phyloP scores from a whole-genome alignment of 768 basidiomycete species.

The Clathrus columnatus region DNA sequence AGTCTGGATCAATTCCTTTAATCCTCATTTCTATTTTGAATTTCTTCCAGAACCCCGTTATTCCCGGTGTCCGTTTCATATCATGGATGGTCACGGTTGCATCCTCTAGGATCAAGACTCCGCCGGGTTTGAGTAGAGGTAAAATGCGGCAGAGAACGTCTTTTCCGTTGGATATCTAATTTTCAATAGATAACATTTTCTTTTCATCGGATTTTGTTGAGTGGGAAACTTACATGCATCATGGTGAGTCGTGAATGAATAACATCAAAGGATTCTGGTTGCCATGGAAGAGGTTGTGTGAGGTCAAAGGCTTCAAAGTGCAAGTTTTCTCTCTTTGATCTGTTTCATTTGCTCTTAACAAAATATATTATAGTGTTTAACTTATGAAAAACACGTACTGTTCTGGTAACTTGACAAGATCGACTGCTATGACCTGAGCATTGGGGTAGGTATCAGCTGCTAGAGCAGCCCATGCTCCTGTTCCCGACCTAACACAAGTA shows the following conservation, averaged over 20 bases:
- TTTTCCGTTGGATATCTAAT: slow-evolving; percentile 15
- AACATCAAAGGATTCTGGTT: slow-evolving; percentile 18
- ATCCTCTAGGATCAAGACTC: slow-evolving; percentile 19
- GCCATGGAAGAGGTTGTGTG: slow-evolving; percentile 17
- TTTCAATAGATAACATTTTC: neutral
- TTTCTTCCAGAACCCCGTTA: neutral
- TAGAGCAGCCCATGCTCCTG: neutral
- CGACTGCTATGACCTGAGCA: neutral
- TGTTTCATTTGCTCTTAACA: slow-evolving; percentile 13
- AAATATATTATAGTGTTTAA: neutral
- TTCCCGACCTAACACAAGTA: neutral
- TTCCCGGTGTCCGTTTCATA: neutral
- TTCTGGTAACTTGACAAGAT: neutral
- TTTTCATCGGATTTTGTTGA: neutral
- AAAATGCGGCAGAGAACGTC: slow-evolving; percentile 15
- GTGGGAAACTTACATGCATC: slow-evolving; percentile 16
- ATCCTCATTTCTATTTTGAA: neutral
- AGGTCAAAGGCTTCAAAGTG: slow-evolving; percentile 15
- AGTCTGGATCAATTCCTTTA: neutral
- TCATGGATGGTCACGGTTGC: neutral
- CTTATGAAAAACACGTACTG: neutral
- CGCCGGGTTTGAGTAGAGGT: slow-evolving; percentile 11
- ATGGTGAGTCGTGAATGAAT: slow-evolving; percentile 20
- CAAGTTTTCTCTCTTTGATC: slow-evolving; percentile 16
- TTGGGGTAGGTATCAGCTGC: neutral